A percentile compares a stretch with the other conserved stretches of the same genome.
These are phyloP conservation scores for Rhodomyrtus psidioides DNA, from an alignment of 441 rosid species.

Conservation along the genomic window DNA sequence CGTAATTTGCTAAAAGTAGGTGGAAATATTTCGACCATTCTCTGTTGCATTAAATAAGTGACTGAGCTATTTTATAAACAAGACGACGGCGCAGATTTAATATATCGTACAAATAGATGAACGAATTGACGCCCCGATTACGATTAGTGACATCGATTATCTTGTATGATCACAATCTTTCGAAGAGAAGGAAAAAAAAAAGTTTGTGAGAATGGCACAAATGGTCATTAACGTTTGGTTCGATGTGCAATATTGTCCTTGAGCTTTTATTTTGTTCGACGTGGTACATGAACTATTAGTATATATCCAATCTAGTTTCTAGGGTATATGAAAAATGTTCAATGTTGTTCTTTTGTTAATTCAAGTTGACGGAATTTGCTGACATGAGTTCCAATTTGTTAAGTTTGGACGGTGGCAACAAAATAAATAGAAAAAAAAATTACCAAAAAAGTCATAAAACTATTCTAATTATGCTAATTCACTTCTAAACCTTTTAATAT, in stretches of 20 bases:
- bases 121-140: not conserved
- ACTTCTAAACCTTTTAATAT: too few species aligned
- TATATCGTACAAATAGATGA: not conserved
- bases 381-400: not conserved
- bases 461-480: too few species aligned
- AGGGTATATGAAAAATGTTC: not conserved
- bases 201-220: not conserved
- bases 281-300: not conserved
- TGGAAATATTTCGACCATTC: not conserved
- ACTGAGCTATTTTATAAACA: not conserved
- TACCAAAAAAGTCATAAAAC: too few species aligned
- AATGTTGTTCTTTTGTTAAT: not conserved
- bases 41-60: not conserved
- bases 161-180: not conserved
- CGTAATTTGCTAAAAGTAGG: not conserved
- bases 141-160: not conserved
- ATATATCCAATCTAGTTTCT: rapidly evolving
- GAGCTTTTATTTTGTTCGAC: not conserved
- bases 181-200: not conserved
- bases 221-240: not conserved
- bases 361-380: not conserved
- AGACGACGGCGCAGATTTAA: not conserved
- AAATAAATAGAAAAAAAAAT: too few species aligned
- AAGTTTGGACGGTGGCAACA: not conserved
- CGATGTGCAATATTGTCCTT: rapidly evolving